These are phyloP conservation scores for Iris macrosiphon DNA, from an alignment of 106 monocot genomes.

Conservation along the genomic window DNA sequence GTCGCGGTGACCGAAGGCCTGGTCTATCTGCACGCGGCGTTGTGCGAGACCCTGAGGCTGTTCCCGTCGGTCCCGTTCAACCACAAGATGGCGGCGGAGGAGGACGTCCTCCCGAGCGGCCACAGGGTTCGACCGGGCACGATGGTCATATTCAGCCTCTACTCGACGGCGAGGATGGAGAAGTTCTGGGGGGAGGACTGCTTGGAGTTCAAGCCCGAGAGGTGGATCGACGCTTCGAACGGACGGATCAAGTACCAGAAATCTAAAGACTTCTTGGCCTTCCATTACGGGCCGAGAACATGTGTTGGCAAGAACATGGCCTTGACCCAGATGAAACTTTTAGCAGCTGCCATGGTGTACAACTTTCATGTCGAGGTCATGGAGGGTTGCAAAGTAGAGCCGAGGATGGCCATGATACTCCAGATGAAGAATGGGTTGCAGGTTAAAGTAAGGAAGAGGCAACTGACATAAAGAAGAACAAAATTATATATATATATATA, in stretches of 20 bases:
- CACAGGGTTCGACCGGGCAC: conserved; percentile 18
- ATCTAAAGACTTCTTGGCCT: conserved; percentile 44
- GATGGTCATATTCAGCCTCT: conserved; percentile 31
- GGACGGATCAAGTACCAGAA: conserved; percentile 17
- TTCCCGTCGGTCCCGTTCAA: conserved; percentile 40
- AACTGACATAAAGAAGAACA: too few relatives aligned
- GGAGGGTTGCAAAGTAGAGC: too few relatives aligned
- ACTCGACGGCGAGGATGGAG: conserved; percentile 36
- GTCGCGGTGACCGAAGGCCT: conserved; percentile 31
- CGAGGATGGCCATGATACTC: too few relatives aligned
- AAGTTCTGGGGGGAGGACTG: conserved; percentile 45
- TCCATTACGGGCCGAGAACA: conserved; percentile 45
- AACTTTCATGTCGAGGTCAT: conserved; percentile 20
- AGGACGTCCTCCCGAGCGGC: conserved; percentile 39
- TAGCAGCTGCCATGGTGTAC: conserved; percentile 25
- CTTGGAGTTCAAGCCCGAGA: conserved; percentile 36
- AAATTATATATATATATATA: too few relatives aligned
- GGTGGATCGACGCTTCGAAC: conserved; percentile 26
- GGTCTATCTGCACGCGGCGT: conserved; percentile 36
- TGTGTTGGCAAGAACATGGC: conserved; percentile 60
- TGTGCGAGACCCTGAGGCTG: conserved; percentile 35
- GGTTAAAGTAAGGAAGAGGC: too few relatives aligned
- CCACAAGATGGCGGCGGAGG: conserved; percentile 29
- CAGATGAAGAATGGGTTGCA: too few relatives aligned
- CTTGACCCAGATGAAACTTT: conserved; percentile 49